Base-by-base conservation (phyloP, 768 basidiomycete genomes). In the Russula emetica region DNA sequence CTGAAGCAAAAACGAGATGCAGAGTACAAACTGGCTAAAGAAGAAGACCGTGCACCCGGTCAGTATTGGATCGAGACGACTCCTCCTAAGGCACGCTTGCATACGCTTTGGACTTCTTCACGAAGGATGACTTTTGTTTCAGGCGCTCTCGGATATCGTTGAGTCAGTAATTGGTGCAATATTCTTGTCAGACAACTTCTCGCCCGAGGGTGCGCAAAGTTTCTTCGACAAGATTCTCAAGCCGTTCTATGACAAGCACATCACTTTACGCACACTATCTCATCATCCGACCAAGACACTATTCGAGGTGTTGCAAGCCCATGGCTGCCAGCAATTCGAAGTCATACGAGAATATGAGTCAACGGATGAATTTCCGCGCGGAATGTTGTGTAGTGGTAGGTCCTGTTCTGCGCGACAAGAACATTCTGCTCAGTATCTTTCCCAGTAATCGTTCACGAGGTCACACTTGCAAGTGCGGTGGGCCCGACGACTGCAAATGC, bases 11-110 rank as follows among this genome's bases (percentile, higher is more conserved):
- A 76, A 58, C 79, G 79, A 65, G 65, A 71, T 24, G 72, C 79
- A 58, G 88, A 88, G 68, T 74, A 77, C 74, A 62, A 69, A 10
- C 66, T 72, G 32, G 85, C 84, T 0, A 72, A 74, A 26, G 69
- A 68, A 54, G 88, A 88, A 71, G 76, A 76, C 3, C 74, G 83
- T 65, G 64, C 74, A 18, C 82, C 83, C 24, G 83, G 84, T 3
- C 89, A 92, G 69, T 92, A 87, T 73, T 94, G 92, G 92, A 76
- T 83, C 7, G 87, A 87, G 45, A 73, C 87, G 36, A 84, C 90
- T 50, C 81, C 88, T 44, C 92, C 92, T 0, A 93, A 94, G 79
- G 92, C 87, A 68, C 38, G 74, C 65, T 20, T 11, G 13, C 13
- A 11, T 51, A 42, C 22, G 55, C 24, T 16, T 36, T 38, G 51